A percentile compares a stretch with the other conserved stretches of the same genome.
Evolutionary conservation across 495 filamentous ascomycete genomes (phyloP).

Genomic region (Podospora fimiseda): DNA sequence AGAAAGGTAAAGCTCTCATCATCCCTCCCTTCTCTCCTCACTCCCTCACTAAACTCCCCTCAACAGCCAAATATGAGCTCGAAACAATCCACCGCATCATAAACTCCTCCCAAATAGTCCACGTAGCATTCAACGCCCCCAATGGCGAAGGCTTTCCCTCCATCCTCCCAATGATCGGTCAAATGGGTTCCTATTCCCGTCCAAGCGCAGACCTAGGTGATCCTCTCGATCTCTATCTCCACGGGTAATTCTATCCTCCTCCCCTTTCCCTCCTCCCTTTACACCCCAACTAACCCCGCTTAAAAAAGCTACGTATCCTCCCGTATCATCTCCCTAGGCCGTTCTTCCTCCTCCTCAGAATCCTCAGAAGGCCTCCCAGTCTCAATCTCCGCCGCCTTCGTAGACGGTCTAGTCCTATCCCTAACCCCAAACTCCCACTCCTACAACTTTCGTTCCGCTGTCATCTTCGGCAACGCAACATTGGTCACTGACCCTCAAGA

Average conservation of each 20-base stretch:
- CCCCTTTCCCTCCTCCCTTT: neutral
- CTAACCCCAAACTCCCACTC: constrained; percentile 74
- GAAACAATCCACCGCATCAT: constrained; percentile 73
- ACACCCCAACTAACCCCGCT: neutral
- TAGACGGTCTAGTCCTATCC: constrained; percentile 71
- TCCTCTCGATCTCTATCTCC: constrained; percentile 73
- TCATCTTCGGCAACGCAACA: constrained; percentile 68
- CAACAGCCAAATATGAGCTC: constrained; percentile 64
- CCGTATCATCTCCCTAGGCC: constrained; percentile 65
- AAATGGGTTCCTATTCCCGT: constrained; percentile 64
- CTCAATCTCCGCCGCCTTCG: constrained; percentile 55
- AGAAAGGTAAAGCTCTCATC: constrained; percentile 49
- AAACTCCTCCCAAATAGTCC: constrained; percentile 67
- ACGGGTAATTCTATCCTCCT: constrained; percentile 42
- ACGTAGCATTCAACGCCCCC: constrained; percentile 71
- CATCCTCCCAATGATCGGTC: constrained; percentile 83
- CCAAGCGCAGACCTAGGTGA: constrained; percentile 59
- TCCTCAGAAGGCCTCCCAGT: constrained; percentile 48
- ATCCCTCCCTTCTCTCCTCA: neutral
- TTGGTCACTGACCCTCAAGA: constrained; percentile 62
- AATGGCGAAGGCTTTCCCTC: constrained; percentile 61
- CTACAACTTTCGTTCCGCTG: constrained; percentile 84
- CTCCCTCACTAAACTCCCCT: neutral
- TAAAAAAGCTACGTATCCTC: constrained; percentile 60
- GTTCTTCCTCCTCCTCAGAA: constrained; percentile 24